phyloP scores from a whole-genome alignment of 140 eudicot genomes.

The Anethum foeniculum region DNA sequence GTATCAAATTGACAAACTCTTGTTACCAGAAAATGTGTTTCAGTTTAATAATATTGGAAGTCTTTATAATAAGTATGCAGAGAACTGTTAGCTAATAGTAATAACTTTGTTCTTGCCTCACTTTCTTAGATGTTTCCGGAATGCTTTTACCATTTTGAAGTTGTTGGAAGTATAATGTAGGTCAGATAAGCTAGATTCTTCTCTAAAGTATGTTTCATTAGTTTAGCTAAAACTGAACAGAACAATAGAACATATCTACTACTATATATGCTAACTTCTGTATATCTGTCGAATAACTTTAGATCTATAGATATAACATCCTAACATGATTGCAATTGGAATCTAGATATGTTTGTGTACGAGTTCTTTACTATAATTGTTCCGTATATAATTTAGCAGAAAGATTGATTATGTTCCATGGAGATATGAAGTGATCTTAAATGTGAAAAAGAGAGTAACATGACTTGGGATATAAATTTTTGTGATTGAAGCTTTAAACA shows the following conservation, averaged over 20 bases:
- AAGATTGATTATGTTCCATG: background rate
- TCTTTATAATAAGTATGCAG: background rate
- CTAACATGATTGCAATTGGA: constrained; percentile 3
- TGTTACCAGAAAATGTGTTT: background rate
- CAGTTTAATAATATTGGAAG: background rate
- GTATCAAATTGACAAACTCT: background rate
- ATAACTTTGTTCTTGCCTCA: background rate
- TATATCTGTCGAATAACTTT: constrained; percentile 5
- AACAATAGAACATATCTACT: background rate
- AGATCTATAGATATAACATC: background rate
- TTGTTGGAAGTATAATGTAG: background rate
- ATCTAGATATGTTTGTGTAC: background rate
- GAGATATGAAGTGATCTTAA: background rate
- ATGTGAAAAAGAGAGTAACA: background rate
- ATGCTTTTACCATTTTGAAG: background rate
- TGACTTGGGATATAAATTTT: background rate
- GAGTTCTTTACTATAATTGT: background rate
- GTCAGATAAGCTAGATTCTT: constrained; percentile 1
- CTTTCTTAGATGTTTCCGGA: background rate
- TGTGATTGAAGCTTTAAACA: background rate
- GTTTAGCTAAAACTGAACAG: background rate
- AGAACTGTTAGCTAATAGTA: background rate
- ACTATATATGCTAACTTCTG: background rate
- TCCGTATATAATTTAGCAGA: background rate
- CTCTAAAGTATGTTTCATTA: background rate